These are phyloP conservation scores for Spergularia azorica DNA, from an alignment of 179 eudicot genomes.

Conservation along the genomic window DNA sequence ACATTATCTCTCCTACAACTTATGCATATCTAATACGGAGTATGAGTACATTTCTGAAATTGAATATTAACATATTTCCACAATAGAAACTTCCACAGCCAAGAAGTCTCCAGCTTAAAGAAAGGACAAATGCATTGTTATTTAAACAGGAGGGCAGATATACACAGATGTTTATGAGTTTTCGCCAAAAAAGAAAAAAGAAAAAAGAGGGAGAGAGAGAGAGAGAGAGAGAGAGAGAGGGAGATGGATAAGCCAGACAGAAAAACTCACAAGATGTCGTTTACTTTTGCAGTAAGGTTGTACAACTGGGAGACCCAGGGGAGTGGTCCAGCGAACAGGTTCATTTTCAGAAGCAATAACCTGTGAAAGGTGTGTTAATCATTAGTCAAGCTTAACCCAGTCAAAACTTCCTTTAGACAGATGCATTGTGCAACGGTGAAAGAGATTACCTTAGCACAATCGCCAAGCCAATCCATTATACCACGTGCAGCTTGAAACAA, in stretches of 20 bases:
- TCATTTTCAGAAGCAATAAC: slow-evolving; percentile 77
- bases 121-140: neutral
- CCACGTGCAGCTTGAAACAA: slow-evolving; percentile 78
- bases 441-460: slow-evolving; percentile 70
- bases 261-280: slow-evolving; percentile 58
- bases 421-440: neutral
- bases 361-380: slow-evolving; percentile 36
- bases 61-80: neutral
- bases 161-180: neutral
- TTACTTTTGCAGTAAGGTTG: slow-evolving; percentile 76
- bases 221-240: neutral
- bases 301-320: slow-evolving; percentile 83
- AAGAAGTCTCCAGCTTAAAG: neutral
- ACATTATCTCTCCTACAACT: neutral
- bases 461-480: slow-evolving; percentile 83
- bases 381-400: slow-evolving; percentile 1
- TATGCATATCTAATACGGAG: neutral
- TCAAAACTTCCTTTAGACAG: neutral
- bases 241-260: neutral
- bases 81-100: neutral
- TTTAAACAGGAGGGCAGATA: neutral
- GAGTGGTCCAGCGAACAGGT: slow-evolving; percentile 87
- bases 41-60: neutral
- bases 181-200: too few relatives aligned
- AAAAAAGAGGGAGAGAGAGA: too few relatives aligned